phyloP scores from a whole-genome alignment of 805 yeast species.

The Lipomyces chichibuensis region DNA sequence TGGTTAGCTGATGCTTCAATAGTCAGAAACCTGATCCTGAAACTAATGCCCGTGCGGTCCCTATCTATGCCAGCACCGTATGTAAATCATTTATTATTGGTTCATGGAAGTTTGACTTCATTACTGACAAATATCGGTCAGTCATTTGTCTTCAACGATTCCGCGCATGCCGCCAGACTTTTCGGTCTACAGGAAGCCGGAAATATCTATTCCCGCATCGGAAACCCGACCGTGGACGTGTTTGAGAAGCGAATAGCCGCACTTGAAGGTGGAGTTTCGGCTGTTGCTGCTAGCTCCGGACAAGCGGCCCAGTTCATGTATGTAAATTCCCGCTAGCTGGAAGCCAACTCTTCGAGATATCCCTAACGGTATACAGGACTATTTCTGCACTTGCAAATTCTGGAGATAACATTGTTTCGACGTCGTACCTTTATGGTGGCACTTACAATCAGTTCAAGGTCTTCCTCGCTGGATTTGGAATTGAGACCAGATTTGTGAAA shows the following conservation, averaged over 20 bases:
- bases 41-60: slow-evolving; percentile 82
- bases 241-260: slow-evolving; percentile 92
- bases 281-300: slow-evolving; percentile 90
- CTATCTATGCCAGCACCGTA: slow-evolving; percentile 81
- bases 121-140: neutral
- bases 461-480: slow-evolving; percentile 84
- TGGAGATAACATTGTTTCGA: slow-evolving; percentile 89
- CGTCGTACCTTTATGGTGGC: slow-evolving; percentile 91
- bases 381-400: slow-evolving; percentile 44
- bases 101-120: neutral
- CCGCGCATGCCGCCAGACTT: slow-evolving; percentile 88
- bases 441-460: slow-evolving; percentile 95
- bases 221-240: slow-evolving; percentile 90
- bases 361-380: slow-evolving; percentile 13
- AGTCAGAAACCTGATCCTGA: slow-evolving; percentile 64
- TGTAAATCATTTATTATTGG: neutral
- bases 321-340: neutral
- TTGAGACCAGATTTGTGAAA: slow-evolving; percentile 79
- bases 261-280: slow-evolving; percentile 89
- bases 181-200: slow-evolving; percentile 86
- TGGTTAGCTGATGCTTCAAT: neutral
- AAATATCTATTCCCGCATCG: slow-evolving; percentile 83
- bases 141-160: slow-evolving; percentile 83
- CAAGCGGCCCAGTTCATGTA: slow-evolving; percentile 84
- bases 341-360: neutral